Evolutionary conservation across 2,329 filamentous ascomycete species (phyloP).

Genomic region (Helicocarpus griseus): DNA sequence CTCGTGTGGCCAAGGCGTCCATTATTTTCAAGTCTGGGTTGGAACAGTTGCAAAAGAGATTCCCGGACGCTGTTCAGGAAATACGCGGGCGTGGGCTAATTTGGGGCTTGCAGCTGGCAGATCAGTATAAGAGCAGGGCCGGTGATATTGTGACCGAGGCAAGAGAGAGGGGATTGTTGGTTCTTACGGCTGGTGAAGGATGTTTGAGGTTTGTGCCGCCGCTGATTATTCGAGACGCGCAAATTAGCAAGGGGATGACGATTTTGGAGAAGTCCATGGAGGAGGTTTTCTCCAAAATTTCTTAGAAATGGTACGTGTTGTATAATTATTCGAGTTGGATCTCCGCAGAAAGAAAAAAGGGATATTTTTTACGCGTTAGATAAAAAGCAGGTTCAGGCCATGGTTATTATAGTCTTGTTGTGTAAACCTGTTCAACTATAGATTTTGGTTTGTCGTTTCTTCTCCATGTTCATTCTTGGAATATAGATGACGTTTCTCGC

Average conservation of each 20-base stretch:
- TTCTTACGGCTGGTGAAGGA: slow-evolving; percentile 90
- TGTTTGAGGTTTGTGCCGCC: slow-evolving; percentile 87
- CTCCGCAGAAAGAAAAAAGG: too few relatives aligned
- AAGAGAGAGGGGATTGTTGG: slow-evolving; percentile 72
- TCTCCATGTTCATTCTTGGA: too few relatives aligned
- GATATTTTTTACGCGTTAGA: too few relatives aligned
- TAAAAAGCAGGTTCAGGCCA: too few relatives aligned
- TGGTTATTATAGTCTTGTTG: too few relatives aligned
- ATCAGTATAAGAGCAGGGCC: slow-evolving; percentile 48
- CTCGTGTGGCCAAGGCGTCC: slow-evolving; percentile 59
- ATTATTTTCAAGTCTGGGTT: slow-evolving; percentile 51
- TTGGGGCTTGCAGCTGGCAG: slow-evolving; percentile 70
- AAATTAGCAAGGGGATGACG: slow-evolving; percentile 67
- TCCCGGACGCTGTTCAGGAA: slow-evolving; percentile 65
- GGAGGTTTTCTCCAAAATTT: slow-evolving; percentile 38
- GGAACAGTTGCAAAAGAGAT: slow-evolving; percentile 46
- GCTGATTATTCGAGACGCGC: slow-evolving; percentile 65
- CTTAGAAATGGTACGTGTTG: neutral
- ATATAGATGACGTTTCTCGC: too few relatives aligned
- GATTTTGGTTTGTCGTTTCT: too few relatives aligned
- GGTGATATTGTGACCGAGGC: slow-evolving; percentile 67
- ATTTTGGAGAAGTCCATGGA: slow-evolving; percentile 63
- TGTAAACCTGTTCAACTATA: too few relatives aligned
- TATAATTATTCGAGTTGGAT: too few relatives aligned
- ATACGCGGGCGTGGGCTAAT: slow-evolving; percentile 77